Evolutionary conservation across 208 protist species (phyloP), one percentile per base, ranked within the genome.

Genomic region (Leishmania tarentolae): DNA sequence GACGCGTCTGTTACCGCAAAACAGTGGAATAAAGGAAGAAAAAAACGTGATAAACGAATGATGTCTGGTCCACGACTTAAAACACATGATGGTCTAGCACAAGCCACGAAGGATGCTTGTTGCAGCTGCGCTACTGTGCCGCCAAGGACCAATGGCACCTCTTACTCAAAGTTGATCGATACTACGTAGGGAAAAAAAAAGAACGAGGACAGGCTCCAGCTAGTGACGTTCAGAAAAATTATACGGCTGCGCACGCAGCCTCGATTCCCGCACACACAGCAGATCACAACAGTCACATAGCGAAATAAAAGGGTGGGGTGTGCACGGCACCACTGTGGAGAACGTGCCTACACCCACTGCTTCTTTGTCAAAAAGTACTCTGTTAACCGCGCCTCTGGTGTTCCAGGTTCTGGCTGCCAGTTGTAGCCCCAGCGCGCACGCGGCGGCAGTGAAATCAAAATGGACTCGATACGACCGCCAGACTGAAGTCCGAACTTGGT

Each of bases 401-500:
- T 82, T 35, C 72, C 75, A 31, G 79, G 79, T 40, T 76, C 63
- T 42, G 86, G 86, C 37, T 80, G 73, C 81, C 81, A 90, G 68
- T 87, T 81, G 71, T 90, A 90, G 52, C 81, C 87, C 82, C 83
- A 91, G 44, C 83, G 78, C 46, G 83, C 88, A 17, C 85, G 78
- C 40, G 88, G 86, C 4, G 95, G 95, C 37, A 98, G 69, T 44
- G 93, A 97, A 89, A 98, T 96, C 75, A 98, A 88, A 76, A 98
- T 97, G 47, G 87, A 94, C 86, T 98, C 96, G 2, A 86, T 94
- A 46, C 96, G 86, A 52, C 92, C 94, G 47, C 86, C 86, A 24
- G 94, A 94, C 79, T 91, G 78, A 53, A 98, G 91, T 50, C 96
- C 96, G 78, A 98, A 98, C 81, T 96, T 93, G 28, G 96, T 98